These are phyloP conservation scores for Globisporangium nagaii DNA, from an alignment of 352 stramenopile genomes.

Conservation along the genomic window DNA sequence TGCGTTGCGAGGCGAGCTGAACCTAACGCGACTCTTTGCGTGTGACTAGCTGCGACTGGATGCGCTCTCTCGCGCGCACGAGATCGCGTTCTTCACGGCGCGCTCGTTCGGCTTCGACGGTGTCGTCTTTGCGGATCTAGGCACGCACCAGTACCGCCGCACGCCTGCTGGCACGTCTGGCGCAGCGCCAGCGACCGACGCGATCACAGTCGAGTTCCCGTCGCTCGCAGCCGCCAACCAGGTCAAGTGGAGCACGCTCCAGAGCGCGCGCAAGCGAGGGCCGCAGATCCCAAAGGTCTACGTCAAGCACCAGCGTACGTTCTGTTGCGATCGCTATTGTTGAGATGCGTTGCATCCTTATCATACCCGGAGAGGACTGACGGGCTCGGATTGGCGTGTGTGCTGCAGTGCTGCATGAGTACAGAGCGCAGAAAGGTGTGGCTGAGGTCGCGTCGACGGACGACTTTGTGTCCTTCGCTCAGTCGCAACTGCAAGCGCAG, in stretches of 20 bases:
- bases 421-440: constrained; percentile 21
- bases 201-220: constrained; percentile 45
- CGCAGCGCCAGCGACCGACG: constrained; percentile 22
- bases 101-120: constrained; percentile 75
- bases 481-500: constrained; percentile 37
- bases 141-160: constrained; percentile 57
- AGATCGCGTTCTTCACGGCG: constrained; percentile 70
- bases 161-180: constrained; percentile 10
- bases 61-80: constrained; percentile 41
- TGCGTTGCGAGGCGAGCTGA: too few relatives aligned
- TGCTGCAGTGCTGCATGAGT: constrained; percentile 57
- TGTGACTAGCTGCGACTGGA: constrained; percentile 44
- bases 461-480: constrained; percentile 58
- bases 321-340: neutral
- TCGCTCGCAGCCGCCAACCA: constrained; percentile 41
- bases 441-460: constrained; percentile 10
- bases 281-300: constrained; percentile 73
- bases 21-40: too few relatives aligned
- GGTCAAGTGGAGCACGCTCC: constrained; percentile 54
- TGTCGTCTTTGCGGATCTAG: constrained; percentile 77
- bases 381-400: too few relatives aligned
- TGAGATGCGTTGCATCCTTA: too few relatives aligned
- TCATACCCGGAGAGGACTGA: too few relatives aligned
- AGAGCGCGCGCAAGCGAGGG: constrained; percentile 63
- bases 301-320: constrained; percentile 71